These are phyloP conservation scores for Alternaria conjuncta DNA, from an alignment of 2,329 filamentous ascomycete species.

Conservation along the genomic window DNA sequence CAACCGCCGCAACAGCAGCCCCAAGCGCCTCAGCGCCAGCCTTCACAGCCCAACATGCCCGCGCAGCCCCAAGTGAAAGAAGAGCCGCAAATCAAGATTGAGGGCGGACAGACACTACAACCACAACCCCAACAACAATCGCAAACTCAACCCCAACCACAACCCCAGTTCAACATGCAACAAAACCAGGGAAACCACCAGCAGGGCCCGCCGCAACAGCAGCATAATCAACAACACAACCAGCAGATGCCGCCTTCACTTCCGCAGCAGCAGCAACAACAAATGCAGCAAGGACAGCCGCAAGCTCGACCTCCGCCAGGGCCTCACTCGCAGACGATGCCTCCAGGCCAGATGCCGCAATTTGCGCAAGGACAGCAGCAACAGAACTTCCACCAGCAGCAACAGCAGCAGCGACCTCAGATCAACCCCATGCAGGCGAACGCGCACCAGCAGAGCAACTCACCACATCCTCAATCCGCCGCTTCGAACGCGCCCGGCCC, in stretches of 20 bases:
- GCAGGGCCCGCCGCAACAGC: conserved; percentile 28
- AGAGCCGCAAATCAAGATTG: conserved; percentile 46
- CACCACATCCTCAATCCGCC: conserved; percentile 47
- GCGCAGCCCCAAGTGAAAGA: conserved; percentile 39
- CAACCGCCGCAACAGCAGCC: conserved; percentile 27
- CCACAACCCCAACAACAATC: conserved; percentile 28
- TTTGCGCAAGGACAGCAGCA: conserved; percentile 39
- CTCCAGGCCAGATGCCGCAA: conserved; percentile 34
- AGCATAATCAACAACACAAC: conserved; percentile 22
- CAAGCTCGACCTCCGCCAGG: conserved; percentile 36
- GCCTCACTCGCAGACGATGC: conserved; percentile 38
- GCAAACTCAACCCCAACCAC: conserved; percentile 15
- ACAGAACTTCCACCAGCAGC: conserved; percentile 37
- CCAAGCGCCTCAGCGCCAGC: conserved; percentile 40
- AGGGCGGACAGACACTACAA: conserved; percentile 35
- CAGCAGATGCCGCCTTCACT: conserved; percentile 29
- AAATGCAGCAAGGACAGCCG: conserved; percentile 23
- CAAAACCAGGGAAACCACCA: conserved; percentile 27
- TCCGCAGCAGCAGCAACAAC: conserved; percentile 29
- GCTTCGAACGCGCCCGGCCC: conserved; percentile 38
- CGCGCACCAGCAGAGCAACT: conserved; percentile 44
- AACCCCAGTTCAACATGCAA: conserved; percentile 33
- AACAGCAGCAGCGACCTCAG: conserved; percentile 41
- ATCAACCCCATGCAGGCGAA: conserved; percentile 47
- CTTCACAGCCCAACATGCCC: conserved; percentile 34